These are phyloP conservation scores for Trypanosomatidae sp. DNA, from an alignment of 208 protist species.

Conservation along the genomic window DNA sequence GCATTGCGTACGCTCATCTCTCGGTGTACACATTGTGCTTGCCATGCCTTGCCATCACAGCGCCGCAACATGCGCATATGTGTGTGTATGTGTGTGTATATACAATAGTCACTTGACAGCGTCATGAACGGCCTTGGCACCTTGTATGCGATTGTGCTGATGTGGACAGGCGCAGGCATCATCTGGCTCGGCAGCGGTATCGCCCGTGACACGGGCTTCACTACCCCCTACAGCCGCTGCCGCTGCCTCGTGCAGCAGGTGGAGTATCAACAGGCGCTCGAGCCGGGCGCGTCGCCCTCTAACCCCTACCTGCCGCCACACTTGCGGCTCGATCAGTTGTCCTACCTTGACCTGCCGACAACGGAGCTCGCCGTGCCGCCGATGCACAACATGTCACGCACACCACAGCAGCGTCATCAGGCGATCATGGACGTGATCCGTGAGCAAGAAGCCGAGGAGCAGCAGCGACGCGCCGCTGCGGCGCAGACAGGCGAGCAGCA, in stretches of 20 bases:
- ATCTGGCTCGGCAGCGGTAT: background rate
- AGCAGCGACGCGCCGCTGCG: too few species aligned
- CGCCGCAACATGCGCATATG: too few species aligned
- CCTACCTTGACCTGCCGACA: conserved; percentile 56
- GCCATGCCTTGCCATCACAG: too few species aligned
- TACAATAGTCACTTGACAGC: background rate
- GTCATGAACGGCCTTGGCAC: too few species aligned
- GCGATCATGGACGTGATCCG: too few species aligned
- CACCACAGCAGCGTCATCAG: too few species aligned
- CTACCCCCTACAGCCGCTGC: conserved; percentile 63
- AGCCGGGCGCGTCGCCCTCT: conserved; percentile 51
- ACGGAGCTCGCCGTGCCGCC: conserved; percentile 77
- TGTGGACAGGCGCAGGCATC: background rate
- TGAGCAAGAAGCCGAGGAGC: too few species aligned
- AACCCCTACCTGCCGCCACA: conserved; percentile 67
- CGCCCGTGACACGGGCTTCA: conserved; percentile 67
- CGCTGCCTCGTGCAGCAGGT: conserved; percentile 71
- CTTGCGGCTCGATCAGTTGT: conserved; percentile 56
- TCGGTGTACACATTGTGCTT: too few species aligned
- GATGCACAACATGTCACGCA: too few species aligned
- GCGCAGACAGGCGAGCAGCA: too few species aligned
- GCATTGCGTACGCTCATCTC: too few species aligned
- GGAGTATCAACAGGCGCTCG: conserved; percentile 70
- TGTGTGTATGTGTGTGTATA: conserved; percentile 1
- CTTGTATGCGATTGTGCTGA: background rate